Conservation (phyloP, 2,329 filamentous ascomycete species). For the Coleophoma crateriformis region DNA sequence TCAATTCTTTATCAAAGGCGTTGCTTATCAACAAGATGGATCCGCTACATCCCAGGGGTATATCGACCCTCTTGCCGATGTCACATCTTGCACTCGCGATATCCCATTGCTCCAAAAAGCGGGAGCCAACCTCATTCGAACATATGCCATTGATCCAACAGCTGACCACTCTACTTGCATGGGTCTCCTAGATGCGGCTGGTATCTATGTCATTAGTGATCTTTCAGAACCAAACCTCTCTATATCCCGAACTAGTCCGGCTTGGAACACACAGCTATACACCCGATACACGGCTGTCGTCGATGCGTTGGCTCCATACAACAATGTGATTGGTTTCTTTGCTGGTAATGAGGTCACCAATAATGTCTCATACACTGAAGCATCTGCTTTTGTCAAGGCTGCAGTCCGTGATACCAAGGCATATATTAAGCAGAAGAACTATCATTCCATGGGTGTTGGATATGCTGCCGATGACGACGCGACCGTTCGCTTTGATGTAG, state of each 20-base stretch:
- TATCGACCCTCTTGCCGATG: constrained; percentile 75
- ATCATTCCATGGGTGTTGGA: constrained; percentile 78
- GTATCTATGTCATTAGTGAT: constrained; percentile 94
- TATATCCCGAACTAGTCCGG: constrained; percentile 75
- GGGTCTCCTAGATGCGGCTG: constrained; percentile 70
- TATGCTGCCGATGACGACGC: constrained; percentile 94
- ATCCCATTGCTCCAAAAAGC: constrained; percentile 73
- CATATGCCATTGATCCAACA: constrained; percentile 83
- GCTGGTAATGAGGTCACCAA: constrained; percentile 97
- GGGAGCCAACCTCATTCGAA: constrained; percentile 86
- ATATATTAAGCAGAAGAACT: constrained; percentile 76
- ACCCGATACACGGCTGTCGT: constrained; percentile 78
- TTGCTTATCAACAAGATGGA: constrained; percentile 87
- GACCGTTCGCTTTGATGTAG: constrained; percentile 72
- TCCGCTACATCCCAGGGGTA: constrained; percentile 43
- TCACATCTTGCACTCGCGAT: constrained; percentile 70
- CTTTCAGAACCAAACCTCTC: constrained; percentile 73
- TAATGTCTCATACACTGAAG: constrained; percentile 75
- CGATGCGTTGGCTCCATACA: constrained; percentile 73
- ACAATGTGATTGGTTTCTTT: constrained; percentile 95
- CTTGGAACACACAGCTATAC: constrained; percentile 76
- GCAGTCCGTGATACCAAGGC: constrained; percentile 92
- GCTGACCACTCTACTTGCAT: constrained; percentile 78
- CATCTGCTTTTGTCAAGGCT: constrained; percentile 93
- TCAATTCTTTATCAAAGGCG: constrained; percentile 89